Evolutionary conservation across 2,329 filamentous ascomycete genomes (phyloP).

Genomic region (Ophiostoma sp.): DNA sequence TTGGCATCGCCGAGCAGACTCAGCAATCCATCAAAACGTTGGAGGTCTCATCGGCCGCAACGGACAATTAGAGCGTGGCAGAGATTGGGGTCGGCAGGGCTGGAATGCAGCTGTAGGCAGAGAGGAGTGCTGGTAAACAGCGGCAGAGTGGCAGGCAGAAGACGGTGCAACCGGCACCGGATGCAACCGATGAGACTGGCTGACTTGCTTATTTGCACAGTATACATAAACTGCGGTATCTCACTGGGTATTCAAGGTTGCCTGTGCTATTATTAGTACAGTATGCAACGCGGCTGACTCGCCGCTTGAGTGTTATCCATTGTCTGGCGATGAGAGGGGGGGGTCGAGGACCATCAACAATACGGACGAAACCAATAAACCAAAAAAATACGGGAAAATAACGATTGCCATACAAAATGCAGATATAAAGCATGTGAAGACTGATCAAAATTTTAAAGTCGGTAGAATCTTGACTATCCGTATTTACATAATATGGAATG

Average conservation of each 20-base stretch:
- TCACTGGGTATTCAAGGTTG: not conserved
- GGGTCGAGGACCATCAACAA: not conserved
- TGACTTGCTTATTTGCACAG: not conserved
- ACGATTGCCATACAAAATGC: no score
- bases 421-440: not conserved
- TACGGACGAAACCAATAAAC: not conserved
- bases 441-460: not conserved
- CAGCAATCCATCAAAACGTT: not conserved
- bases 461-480: not conserved
- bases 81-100: not conserved
- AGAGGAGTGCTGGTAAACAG: not conserved
- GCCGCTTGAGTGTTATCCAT: not conserved
- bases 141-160: not conserved
- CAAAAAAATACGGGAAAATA: not conserved
- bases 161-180: not conserved
- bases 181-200: not conserved
- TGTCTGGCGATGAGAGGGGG: no score
- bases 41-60: conserved; percentile 5
- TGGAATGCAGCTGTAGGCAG: not conserved
- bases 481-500: conserved; percentile 1
- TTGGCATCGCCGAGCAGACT: not conserved
- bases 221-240: not conserved
- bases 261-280: not conserved
- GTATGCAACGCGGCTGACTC: not conserved
- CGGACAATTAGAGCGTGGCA: not conserved